phyloP scores from a whole-genome alignment of 306 rosid genomes.

The Glycine soja region DNA sequence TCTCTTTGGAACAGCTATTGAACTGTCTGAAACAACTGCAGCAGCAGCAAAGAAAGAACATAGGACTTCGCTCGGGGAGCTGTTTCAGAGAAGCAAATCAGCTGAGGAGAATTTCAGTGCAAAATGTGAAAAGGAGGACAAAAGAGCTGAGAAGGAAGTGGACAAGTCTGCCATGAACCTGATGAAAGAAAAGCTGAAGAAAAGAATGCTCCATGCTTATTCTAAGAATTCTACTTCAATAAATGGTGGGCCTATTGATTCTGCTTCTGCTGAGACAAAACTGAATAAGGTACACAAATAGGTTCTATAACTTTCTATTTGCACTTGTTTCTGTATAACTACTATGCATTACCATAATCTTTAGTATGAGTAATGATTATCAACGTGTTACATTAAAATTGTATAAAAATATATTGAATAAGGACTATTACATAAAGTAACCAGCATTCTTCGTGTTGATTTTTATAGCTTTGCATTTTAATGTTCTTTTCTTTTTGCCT shows the following conservation, averaged over 20 bases:
- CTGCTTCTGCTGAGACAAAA: slow-evolving; percentile 81
- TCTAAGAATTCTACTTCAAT: slow-evolving; percentile 58
- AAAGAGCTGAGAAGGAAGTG: slow-evolving; percentile 60
- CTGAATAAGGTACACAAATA: slow-evolving; percentile 71
- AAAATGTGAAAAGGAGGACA: slow-evolving; percentile 64
- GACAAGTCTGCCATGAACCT: slow-evolving; percentile 75
- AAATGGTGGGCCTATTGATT: slow-evolving; percentile 57
- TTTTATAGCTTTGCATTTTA: neutral
- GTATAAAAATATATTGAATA: neutral
- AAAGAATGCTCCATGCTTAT: slow-evolving; percentile 69
- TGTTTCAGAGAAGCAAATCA: slow-evolving; percentile 79
- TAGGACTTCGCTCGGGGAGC: slow-evolving; percentile 87
- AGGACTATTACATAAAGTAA: slow-evolving; percentile 3
- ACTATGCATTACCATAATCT: neutral
- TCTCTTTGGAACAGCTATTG: slow-evolving; percentile 84
- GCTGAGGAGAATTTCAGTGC: slow-evolving; percentile 66
- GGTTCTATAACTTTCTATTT: neutral
- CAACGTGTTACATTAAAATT: neutral
- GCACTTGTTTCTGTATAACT: slow-evolving; percentile 1
- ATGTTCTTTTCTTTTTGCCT: neutral
- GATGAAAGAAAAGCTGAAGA: slow-evolving; percentile 78
- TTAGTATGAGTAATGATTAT: neutral
- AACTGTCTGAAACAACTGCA: slow-evolving; percentile 67
- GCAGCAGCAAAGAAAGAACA: slow-evolving; percentile 75
- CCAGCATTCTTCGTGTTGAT: neutral